Evolutionary conservation across 495 filamentous ascomycete genomes (phyloP), one percentile per base, ranked within the genome.

Genomic region (Xylaria curta): DNA sequence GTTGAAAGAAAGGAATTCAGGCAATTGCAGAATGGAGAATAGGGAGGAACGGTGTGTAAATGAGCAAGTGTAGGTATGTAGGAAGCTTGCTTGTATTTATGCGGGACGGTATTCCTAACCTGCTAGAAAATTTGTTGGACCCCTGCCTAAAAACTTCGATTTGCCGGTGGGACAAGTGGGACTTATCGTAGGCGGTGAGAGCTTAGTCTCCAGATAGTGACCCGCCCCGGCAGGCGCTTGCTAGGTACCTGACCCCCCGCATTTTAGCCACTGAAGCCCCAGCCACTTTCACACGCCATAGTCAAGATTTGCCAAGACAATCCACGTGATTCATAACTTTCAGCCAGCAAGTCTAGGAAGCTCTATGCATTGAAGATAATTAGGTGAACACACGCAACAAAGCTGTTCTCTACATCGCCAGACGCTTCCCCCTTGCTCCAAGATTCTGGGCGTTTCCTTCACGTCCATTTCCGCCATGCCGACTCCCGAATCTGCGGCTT

Each of bases 401-500:
- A 53, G 36, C 46, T 13, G 47, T 33, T 58, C 49, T 56, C 60
- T 46, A 17, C 26, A 49, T 58, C 46, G 26, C 36, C 8, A 38
- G 36, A 38, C 46, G 21, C 53, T 10, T 28, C 36, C 58, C n/a
- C 33, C n/a, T 44, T 21, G 8, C 28, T 40, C 31, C 58, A 21
- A 62, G 46, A 26, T 53, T 49, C 17, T 44, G 33, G 44, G 58
- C 13, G 44, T 53, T 15, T 21, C 24, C 28, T 47, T 4, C 12
- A 64, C 49, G n/a, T 21, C 44, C 21, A 28, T 31, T 58, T 58
- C n/a, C 74, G 79, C 59, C n/a, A 88, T 88, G 86, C 96, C 96
- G 44, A 97, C 94, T 58, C 93, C 97, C 79, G 95, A 99, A 83
- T 98, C 96, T 80, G 89, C 87, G 76, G 85, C 89, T 76, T 99